Conservation (phyloP, 768 basidiomycete genomes). For the Tulasnella sp. region DNA sequence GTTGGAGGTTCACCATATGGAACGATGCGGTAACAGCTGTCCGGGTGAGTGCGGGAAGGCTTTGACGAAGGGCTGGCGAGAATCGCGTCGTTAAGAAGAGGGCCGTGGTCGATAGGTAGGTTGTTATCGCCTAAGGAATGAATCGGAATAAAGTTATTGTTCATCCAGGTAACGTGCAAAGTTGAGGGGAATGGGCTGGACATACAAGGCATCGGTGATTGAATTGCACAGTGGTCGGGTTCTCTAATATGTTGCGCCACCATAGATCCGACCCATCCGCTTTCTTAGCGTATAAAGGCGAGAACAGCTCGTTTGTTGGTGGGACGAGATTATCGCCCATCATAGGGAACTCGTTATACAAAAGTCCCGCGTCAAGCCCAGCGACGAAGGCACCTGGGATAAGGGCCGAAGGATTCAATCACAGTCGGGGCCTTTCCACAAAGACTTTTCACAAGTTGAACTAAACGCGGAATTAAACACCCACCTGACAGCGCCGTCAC, state of each 20-base stretch:
- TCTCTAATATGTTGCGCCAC: conserved; percentile 96
- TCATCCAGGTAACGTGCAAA: background rate
- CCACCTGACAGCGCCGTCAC: conserved; percentile 85
- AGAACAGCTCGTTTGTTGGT: conserved; percentile 71
- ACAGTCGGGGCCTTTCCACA: too few species aligned
- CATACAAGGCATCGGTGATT: conserved; percentile 85
- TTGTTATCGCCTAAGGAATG: conserved; percentile 59
- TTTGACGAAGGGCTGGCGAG: conserved; percentile 34
- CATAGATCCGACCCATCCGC: conserved; percentile 65
- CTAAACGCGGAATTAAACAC: conserved; percentile 20
- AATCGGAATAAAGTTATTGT: background rate
- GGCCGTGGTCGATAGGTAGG: conserved; percentile 56
- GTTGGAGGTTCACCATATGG: conserved; percentile 76
- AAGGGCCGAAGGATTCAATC: background rate
- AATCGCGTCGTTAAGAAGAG: conserved; percentile 49
- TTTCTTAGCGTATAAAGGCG: conserved; percentile 58
- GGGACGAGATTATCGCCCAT: conserved; percentile 88
- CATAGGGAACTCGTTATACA: conserved; percentile 97
- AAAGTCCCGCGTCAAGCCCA: conserved; percentile 86
- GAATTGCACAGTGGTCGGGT: conserved; percentile 95
- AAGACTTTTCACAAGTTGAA: background rate
- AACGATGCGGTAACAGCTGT: conserved; percentile 49
- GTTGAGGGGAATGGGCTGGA: conserved; percentile 19
- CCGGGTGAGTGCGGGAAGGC: conserved; percentile 51
- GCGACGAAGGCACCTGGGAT: conserved; percentile 88